Conservation (phyloP, 2,329 filamentous ascomycete species). For the Cladosporium sp. region DNA sequence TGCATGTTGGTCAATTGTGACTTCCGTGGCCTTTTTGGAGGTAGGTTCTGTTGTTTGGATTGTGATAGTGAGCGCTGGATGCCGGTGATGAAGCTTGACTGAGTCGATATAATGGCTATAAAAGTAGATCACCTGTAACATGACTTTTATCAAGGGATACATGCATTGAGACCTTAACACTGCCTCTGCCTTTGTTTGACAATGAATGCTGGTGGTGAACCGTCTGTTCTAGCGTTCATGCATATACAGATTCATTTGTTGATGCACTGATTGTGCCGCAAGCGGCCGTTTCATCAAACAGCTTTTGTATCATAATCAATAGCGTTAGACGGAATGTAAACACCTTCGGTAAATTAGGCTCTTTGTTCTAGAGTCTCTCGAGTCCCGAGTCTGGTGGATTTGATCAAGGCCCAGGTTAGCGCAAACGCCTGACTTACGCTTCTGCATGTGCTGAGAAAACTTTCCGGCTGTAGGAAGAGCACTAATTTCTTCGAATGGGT, state of each 20-base stretch:
- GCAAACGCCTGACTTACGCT: neutral
- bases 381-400: neutral
- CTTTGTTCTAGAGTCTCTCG: neutral
- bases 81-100: neutral
- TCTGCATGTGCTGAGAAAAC: neutral
- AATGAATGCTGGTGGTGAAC: neutral
- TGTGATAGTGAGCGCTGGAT: neutral
- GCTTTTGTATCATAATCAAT: neutral
- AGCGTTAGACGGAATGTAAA: neutral
- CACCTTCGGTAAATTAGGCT: neutral
- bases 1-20: slow-evolving; percentile 1
- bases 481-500: neutral
- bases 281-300: neutral
- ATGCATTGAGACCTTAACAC: neutral
- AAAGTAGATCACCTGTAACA: neutral
- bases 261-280: slow-evolving; percentile 3
- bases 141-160: neutral
- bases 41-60: neutral
- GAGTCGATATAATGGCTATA: neutral
- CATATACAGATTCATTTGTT: neutral
- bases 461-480: neutral
- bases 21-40: neutral
- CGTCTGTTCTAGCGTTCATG: neutral
- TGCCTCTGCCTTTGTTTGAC: slow-evolving; percentile 7
- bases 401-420: neutral